Evolutionary conservation across 176 grass and related monocot genomes (phyloP).

Genomic region (Alopecurus myosuroides): DNA sequence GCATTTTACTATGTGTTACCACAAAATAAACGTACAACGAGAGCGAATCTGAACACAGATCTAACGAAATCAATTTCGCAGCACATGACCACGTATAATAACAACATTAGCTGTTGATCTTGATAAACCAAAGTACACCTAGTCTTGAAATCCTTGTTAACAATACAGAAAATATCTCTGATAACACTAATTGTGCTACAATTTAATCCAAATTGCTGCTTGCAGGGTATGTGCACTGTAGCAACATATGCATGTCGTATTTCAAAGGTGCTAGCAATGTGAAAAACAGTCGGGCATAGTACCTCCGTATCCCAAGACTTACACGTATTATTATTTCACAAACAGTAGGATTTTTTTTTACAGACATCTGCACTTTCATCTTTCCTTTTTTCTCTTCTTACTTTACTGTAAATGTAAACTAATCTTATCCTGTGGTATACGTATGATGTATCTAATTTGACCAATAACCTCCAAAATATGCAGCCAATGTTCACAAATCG

Average conservation of each 20-base stretch:
- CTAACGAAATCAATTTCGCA: too few relatives aligned
- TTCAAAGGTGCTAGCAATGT: neutral
- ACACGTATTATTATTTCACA: conserved; percentile 13
- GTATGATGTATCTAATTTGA: neutral
- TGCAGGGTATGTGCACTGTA: neutral
- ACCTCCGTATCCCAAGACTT: neutral
- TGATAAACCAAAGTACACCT: neutral
- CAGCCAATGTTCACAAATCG: neutral
- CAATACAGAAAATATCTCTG: neutral
- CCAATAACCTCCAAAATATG: conserved; percentile 14
- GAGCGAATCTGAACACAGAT: too few relatives aligned
- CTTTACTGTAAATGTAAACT: conserved; percentile 17
- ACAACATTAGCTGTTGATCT: neutral
- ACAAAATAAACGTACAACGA: too few relatives aligned
- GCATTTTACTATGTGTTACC: too few relatives aligned
- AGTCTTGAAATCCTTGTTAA: neutral
- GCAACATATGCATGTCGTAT: neutral
- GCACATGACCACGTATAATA: too few relatives aligned
- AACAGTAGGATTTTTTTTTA: neutral
- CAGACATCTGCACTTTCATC: neutral
- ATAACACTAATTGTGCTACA: neutral
- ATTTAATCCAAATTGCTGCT: neutral
- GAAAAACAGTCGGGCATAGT: neutral
- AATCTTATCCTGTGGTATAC: conserved; percentile 4
- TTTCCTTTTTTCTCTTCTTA: conserved; percentile 3